Evolutionary conservation across 805 yeast genomes (phyloP), one percentile per base, ranked within the genome.

Genomic region (Metschnikowia arizonensis): DNA sequence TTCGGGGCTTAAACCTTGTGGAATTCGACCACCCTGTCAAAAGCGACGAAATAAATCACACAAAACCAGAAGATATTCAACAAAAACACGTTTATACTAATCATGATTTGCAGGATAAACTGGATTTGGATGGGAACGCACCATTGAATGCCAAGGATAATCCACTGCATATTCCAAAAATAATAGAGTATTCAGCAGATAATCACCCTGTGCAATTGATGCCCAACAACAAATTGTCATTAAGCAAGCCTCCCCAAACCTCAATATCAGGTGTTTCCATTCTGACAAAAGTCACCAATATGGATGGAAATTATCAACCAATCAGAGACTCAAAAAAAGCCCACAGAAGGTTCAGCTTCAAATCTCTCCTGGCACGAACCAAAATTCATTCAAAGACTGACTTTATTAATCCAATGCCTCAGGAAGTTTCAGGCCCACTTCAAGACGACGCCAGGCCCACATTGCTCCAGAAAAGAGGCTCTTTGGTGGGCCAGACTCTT

Each of bases 401-500:
- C 4, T 12, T 4, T 11, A 14, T 3, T 2, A 5, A 18, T 7
- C 24, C 12, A 11, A 10, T 14, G 11, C 40, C n/a, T n/a, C 33
- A 23, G 15, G 38, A 8, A 23, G 8, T 17, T 32, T 19, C 34
- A 18, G 25, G 15, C 3, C 26, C 24, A 1, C 23, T 4, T 26
- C 17, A 26, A 5, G 17, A 5, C 6, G 32, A 19, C 15, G 10
- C 26, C 8, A 37, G 25, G 18, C 30, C 30, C 14, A 18, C n/a
- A 3, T 37, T 18, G n/a, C 32, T 8, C 25, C 40, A 37, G 14
- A 39, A 39, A 21, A 53, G 74, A 35, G 45, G 50, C 21, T 69
- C 74, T 4, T 35, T 69, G 33, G 70, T 69, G 18, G 70, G 66
- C 2, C 68, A 65, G 29, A 60, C 55, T 32, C 55, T 70, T 9